Evolutionary conservation across 176 grass and related monocot genomes (phyloP).

Genomic region (Olyra latifolia): DNA sequence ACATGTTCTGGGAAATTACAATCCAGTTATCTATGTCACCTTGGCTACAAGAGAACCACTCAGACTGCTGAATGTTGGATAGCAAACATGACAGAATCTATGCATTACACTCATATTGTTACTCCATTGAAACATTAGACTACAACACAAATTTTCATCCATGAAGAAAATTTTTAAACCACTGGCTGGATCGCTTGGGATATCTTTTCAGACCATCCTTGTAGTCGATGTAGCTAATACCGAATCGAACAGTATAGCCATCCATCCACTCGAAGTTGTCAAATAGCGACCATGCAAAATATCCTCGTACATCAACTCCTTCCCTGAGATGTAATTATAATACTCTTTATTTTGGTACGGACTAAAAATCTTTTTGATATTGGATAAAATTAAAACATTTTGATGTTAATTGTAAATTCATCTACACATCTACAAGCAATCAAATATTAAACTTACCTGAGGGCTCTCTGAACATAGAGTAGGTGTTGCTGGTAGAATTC

Average conservation of each 20-base stretch:
- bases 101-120: slow-evolving; percentile 1
- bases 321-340: slow-evolving; percentile 47
- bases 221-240: slow-evolving; percentile 68
- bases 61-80: neutral
- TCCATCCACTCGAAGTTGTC: slow-evolving; percentile 92
- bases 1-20: neutral
- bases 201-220: slow-evolving; percentile 79
- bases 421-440: neutral
- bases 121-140: neutral
- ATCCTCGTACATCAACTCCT: slow-evolving; percentile 65
- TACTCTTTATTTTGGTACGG: neutral
- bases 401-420: neutral
- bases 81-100: neutral
- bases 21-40: neutral
- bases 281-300: slow-evolving; percentile 82
- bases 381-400: neutral
- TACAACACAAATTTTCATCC: slow-evolving; percentile 11
- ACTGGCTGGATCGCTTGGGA: slow-evolving; percentile 65
- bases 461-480: slow-evolving; percentile 51
- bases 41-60: neutral
- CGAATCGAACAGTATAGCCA: slow-evolving; percentile 83
- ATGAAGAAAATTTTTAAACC: slow-evolving; percentile 67
- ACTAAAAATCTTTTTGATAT: neutral
- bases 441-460: slow-evolving; percentile 40
- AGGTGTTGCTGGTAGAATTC: slow-evolving; percentile 66